These are phyloP conservation scores for Phlebiopsis gigantea DNA, from an alignment of 768 basidiomycete species.

Conservation along the genomic window DNA sequence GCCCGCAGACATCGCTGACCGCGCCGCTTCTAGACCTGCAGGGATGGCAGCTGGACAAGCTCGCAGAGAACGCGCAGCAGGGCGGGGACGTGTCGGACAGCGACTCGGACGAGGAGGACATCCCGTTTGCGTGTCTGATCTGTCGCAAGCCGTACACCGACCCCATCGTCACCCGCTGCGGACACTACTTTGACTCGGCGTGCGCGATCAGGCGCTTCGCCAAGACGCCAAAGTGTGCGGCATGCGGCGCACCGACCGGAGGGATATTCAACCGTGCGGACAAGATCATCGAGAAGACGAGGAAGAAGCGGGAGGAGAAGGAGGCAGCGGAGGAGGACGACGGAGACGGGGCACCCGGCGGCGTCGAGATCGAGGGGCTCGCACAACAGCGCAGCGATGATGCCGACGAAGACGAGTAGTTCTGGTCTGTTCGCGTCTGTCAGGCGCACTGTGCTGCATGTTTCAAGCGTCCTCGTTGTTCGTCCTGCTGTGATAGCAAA, in stretches of 20 bases:
- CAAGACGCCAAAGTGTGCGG: constrained; percentile 93
- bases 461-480: background rate
- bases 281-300: constrained; percentile 85
- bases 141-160: constrained; percentile 94
- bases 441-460: background rate
- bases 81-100: constrained; percentile 59
- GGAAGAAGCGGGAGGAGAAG: constrained; percentile 58
- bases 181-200: constrained; percentile 92
- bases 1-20: constrained; percentile 4
- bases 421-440: background rate
- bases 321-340: constrained; percentile 37
- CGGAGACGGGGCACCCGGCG: constrained; percentile 12
- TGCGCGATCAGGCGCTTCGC: constrained; percentile 95
- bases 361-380: constrained; percentile 51
- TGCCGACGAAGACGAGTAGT: constrained; percentile 12
- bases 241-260: constrained; percentile 88
- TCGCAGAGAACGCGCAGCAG: constrained; percentile 71
- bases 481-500: background rate
- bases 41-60: constrained; percentile 97
- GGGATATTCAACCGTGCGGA: constrained; percentile 97
- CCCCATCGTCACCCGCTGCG: constrained; percentile 93
- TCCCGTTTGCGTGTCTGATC: constrained; percentile 98
- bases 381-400: constrained; percentile 20
- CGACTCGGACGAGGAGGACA: constrained; percentile 76
- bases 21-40: constrained; percentile 62